Evolutionary conservation across 805 yeast genomes (phyloP).

Genomic region (Nakazawaea holstii): DNA sequence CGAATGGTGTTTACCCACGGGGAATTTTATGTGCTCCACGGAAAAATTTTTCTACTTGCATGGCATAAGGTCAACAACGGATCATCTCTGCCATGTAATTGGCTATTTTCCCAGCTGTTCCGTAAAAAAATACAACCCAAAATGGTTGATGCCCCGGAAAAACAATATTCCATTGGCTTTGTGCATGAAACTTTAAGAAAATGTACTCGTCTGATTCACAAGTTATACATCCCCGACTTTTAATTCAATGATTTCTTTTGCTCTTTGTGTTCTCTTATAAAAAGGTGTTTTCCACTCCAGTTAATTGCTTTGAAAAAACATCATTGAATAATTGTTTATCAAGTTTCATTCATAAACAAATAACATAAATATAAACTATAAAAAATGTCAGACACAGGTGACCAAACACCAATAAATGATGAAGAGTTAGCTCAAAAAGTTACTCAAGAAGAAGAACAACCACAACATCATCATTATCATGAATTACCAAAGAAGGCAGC

Average conservation of each 20-base stretch:
- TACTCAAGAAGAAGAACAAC: not conserved
- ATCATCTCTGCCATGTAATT: not conserved
- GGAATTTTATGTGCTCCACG: slow-evolving; percentile 9
- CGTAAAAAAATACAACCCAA: not conserved
- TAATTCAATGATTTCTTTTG: too few relatives aligned
- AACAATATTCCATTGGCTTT: not conserved
- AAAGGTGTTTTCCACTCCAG: too few relatives aligned
- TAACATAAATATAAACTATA: not conserved
- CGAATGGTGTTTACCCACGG: slow-evolving; percentile 7
- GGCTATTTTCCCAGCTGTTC: not conserved
- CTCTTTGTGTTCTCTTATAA: too few relatives aligned
- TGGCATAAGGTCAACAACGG: not conserved
- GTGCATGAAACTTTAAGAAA: too few relatives aligned
- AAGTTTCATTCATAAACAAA: not conserved
- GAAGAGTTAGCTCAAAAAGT: slow-evolving; percentile 7
- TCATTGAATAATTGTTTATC: not conserved
- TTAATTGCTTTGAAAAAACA: too few relatives aligned
- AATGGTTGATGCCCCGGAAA: slow-evolving; percentile 5
- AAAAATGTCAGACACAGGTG: slow-evolving; percentile 9
- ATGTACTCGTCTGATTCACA: too few relatives aligned
- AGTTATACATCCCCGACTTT: too few relatives aligned
- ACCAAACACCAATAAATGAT: slow-evolving; percentile 9
- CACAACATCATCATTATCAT: slow-evolving; percentile 3
- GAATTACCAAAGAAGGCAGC: slow-evolving; percentile 20
- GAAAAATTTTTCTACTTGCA: slow-evolving; percentile 10